A percentile compares a stretch with the other conserved stretches of the same genome.
phyloP scores from a whole-genome alignment of 2,329 filamentous ascomycete genomes.

The Ceratocystis cubensis region DNA sequence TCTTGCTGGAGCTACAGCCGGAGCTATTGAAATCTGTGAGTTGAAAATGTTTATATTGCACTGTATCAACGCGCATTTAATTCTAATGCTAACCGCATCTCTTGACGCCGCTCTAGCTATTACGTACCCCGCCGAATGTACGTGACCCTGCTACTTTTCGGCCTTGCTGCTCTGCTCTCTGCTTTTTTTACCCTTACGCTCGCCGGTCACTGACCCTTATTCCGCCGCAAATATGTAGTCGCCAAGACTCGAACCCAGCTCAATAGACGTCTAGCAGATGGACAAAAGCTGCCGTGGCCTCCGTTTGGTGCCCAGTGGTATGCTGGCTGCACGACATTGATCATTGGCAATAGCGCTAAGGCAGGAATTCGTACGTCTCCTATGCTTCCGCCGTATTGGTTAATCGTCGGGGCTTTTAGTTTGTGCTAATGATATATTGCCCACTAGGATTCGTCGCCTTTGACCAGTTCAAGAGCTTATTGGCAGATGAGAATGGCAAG shows the following conservation, averaged over 20 bases:
- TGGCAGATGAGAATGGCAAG: conserved; percentile 74
- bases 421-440: not conserved
- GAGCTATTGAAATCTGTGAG: conserved; percentile 80
- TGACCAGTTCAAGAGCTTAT: conserved; percentile 77
- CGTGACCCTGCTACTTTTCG: conserved; percentile 25
- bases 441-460: conserved; percentile 75
- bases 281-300: conserved; percentile 85
- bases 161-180: not conserved
- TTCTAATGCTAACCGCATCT: too few species aligned
- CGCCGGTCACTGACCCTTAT: too few species aligned
- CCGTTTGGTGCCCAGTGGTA: conserved; percentile 94
- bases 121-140: conserved; percentile 90
- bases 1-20: conserved; percentile 82
- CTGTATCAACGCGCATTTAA: too few species aligned
- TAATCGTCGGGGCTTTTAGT: too few species aligned
- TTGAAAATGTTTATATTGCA: not conserved
- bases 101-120: conserved; percentile 42
- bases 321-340: conserved; percentile 90
- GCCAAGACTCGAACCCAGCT: conserved; percentile 92
- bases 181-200: too few species aligned
- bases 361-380: conserved; percentile 64
- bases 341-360: conserved; percentile 93
- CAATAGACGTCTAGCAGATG: conserved; percentile 67
- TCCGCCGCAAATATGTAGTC: conserved; percentile 38
- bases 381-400: too few species aligned